Percentiles rank a stretch among this genome's conserved stretches.
These are phyloP conservation scores for Tolypocladium paradoxum DNA, from an alignment of 2,329 filamentous ascomycete species.

Conservation along the genomic window DNA sequence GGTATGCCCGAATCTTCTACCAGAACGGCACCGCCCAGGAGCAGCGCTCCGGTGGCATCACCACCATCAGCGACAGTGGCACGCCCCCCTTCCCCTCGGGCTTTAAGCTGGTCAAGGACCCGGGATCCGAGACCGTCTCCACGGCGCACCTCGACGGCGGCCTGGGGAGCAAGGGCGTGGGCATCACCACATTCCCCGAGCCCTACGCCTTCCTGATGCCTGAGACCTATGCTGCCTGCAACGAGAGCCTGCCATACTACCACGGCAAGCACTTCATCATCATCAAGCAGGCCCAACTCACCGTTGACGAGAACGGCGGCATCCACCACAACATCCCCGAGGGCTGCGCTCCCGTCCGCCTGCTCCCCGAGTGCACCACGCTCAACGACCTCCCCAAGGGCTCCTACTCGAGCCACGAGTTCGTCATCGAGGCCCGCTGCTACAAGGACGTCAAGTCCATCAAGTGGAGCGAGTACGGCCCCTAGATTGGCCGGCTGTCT, in stretches of 20 bases:
- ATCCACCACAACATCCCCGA: constrained; percentile 17
- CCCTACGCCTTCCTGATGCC: constrained; percentile 18
- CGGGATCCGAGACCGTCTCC: constrained; percentile 18
- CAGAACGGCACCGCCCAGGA: constrained; percentile 32
- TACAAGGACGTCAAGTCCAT: constrained; percentile 26
- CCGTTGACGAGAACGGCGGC: constrained; percentile 8
- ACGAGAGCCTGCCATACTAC: constrained; percentile 27
- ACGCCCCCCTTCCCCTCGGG: constrained; percentile 25
- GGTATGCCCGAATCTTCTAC: constrained; percentile 28
- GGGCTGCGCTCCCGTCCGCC: constrained; percentile 26
- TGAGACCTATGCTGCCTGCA: constrained; percentile 30
- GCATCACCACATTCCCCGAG: constrained; percentile 18
- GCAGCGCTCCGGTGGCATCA: constrained; percentile 12
- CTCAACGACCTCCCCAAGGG: constrained; percentile 22
- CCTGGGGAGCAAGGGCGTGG: constrained; percentile 19
- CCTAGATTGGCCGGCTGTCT: background rate
- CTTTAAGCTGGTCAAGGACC: constrained; percentile 15
- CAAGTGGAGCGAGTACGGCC: constrained; percentile 22
- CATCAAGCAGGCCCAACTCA: constrained; percentile 21
- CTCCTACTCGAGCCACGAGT: constrained; percentile 24
- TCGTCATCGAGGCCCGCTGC: constrained; percentile 23
- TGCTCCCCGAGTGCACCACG: constrained; percentile 30
- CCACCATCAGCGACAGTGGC: constrained; percentile 27
- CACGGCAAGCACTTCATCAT: constrained; percentile 19
- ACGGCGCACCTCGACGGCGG: constrained; percentile 17